Evolutionary conservation across 1,139 yeast genomes (phyloP), one percentile per base, ranked within the genome.

Genomic region (Yamadazyma pseudoaaseri): DNA sequence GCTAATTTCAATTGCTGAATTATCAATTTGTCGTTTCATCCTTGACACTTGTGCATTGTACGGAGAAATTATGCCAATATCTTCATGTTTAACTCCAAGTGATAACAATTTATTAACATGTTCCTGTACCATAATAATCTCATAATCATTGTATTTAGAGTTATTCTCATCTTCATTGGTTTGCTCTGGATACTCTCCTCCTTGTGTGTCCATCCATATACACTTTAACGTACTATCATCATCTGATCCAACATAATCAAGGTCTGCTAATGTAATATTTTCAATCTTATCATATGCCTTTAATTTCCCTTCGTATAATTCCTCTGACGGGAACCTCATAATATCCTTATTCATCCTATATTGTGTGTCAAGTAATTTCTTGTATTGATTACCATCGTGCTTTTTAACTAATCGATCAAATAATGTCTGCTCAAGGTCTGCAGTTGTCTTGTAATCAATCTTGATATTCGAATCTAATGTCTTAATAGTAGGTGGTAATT

Each of bases 141-240:
- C 97, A 58, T 81, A 76, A 35, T 81, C 86, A 54, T 90, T 90
- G 46, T 58, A 81, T 49, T 83, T 83, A 0, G 90, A 81, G 3
- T 70, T 64, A 20, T 62, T 65, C 16, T 46, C 49, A 16, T 50
- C 49, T 10, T 65, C 71, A 10, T 65, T 58, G 20, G 76, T 74
- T 37, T 65, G 65, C 44, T 84, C 92, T 2, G 77, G 81, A 45
- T 69, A 85, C 28, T 82, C 86, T 4, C 92, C 96, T n/a, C 95
- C 95, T 56, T 86, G 94, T 0, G 97, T 90, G 50, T 90, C 97
- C 47, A 82, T 80, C 96, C 97, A 90, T 2, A 87, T 62, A 36
- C 72, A 66, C 14, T 54, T 45, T 1, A 44, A 39, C 1, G 67
- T 58, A n/a, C 61, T 65, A 12, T 64, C 71, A 6, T 54, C 51